Evolutionary conservation across 164 flowering plant genomes (phyloP).

Genomic region (Vitis cinerea): DNA sequence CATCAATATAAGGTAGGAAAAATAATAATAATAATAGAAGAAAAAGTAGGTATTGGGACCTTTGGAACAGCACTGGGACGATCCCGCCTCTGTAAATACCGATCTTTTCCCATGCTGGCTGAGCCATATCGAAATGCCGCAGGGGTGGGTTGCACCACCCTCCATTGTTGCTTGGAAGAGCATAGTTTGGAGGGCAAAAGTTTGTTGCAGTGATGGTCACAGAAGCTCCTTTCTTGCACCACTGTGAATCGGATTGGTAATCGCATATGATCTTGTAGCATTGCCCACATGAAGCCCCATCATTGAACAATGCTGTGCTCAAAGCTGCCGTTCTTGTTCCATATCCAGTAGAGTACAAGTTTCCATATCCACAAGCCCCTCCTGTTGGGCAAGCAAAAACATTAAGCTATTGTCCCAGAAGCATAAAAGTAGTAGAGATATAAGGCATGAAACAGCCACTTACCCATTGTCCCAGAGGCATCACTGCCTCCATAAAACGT

Average conservation of each 20-base stretch:
- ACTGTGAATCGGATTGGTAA: constrained; percentile 39
- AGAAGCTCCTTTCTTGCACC: constrained; percentile 71
- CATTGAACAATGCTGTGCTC: constrained; percentile 81
- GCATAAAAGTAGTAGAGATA: background rate
- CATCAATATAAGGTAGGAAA: background rate
- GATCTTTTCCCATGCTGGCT: constrained; percentile 91
- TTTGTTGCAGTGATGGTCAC: constrained; percentile 88
- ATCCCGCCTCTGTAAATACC: constrained; percentile 82
- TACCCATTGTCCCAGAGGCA: constrained; percentile 25
- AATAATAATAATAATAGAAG: background rate
- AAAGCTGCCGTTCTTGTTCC: constrained; percentile 72
- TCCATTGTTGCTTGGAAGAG: constrained; percentile 66
- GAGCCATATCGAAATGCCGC: constrained; percentile 91
- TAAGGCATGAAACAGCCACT: background rate
- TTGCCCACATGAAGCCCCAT: constrained; percentile 84
- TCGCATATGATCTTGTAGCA: constrained; percentile 76
- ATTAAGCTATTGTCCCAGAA: background rate
- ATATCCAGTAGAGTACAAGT: constrained; percentile 61
- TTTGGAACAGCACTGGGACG: constrained; percentile 69
- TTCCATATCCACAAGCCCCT: constrained; percentile 81
- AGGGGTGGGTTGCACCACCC: constrained; percentile 99
- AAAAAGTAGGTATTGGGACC: constrained; percentile 32
- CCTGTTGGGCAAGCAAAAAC: constrained; percentile 29
- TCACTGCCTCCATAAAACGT: constrained; percentile 27
- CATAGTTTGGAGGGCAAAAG: constrained; percentile 88